Percentiles rank a stretch among this genome's conserved stretches.
Conservation (phyloP, 2,329 filamentous ascomycete species). For the Microsporum audouinii region DNA sequence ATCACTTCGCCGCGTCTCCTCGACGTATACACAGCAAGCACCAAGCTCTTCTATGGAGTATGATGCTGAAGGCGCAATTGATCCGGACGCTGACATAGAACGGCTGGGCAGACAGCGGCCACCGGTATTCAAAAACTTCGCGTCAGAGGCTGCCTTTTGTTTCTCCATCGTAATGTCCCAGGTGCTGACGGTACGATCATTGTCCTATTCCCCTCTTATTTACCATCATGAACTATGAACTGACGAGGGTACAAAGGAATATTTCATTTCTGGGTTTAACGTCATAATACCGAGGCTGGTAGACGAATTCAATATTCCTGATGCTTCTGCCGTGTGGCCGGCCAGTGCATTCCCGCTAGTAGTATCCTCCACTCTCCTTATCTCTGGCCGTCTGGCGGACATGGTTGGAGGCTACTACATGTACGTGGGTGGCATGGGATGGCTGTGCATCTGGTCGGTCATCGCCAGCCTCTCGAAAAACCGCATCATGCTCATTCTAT, state of each 20-base stretch:
- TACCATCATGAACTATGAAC: constrained; percentile 2
- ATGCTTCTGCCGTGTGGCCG: constrained; percentile 49
- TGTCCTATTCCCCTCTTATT: background rate
- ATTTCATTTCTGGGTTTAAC: constrained; percentile 64
- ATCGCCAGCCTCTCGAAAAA: constrained; percentile 58
- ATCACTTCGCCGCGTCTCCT: background rate
- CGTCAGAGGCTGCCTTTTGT: constrained; percentile 52
- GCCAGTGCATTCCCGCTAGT: constrained; percentile 42
- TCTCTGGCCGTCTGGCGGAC: constrained; percentile 48
- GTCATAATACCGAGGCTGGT: constrained; percentile 56
- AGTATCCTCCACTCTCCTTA: constrained; percentile 38
- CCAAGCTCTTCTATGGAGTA: background rate
- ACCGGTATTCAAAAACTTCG: constrained; percentile 40
- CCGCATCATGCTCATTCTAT: constrained; percentile 59
- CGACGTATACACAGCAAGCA: background rate
- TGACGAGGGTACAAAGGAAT: constrained; percentile 43
- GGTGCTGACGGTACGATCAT: constrained; percentile 43
- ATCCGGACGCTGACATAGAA: constrained; percentile 36
- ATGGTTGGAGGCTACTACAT: constrained; percentile 54
- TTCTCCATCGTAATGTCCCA: constrained; percentile 52
- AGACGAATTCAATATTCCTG: constrained; percentile 52
- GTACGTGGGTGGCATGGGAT: constrained; percentile 49
- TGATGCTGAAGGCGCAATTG: background rate
- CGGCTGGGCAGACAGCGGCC: constrained; percentile 53
- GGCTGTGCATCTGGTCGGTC: constrained; percentile 59